Evolutionary conservation across 2,329 filamentous ascomycete genomes (phyloP), one percentile per base, ranked within the genome.

Genomic region (Spiromastix sp.): DNA sequence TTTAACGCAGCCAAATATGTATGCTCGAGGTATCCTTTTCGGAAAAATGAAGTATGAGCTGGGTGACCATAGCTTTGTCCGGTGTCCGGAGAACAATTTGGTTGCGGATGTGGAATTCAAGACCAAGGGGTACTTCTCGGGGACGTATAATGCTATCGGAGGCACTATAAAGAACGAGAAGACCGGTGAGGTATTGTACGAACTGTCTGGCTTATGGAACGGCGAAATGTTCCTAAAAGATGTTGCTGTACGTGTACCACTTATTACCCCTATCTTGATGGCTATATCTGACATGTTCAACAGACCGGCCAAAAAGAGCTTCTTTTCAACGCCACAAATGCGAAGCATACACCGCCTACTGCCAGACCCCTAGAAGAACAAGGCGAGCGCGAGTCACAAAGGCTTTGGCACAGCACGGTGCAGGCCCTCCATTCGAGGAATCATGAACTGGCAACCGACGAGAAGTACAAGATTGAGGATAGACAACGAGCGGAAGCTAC

Each of bases 21-120:
- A 98, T 59, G 91, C 89, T 15, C 77, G 91, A 42, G 89, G 91
- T 22, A 96, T 98, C 41, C 69, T 98, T 6, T 95, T 98, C 52
- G 91, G 91, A 31, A 96, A 95, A 60, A 96, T 98, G 91, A 96
- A 95, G 61, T 98, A 96, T 60, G 91, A 98, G 65, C 76, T 98
- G 5, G 91, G 89, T 44, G 89, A 96, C 57, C 87, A 94, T 64
- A 94, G 87, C 56, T 85, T 86, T 49, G 84, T 98, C 13, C 75
- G 80, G 46, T 96, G 91, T 57, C 85, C 89, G 0, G 89, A 96
- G 57, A 74, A 85, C 12, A 80, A 86, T 39, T 70, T 98, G 12
- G 74, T 78, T 17, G 89, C 86, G 41, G 89, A 98, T 55, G 78
- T 98, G 42, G 91, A 98, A 47, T 98, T 98, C 72, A 96, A 96